These are phyloP conservation scores for Orobanche coerulescens DNA, from an alignment of 257 asterid species.

Conservation along the genomic window DNA sequence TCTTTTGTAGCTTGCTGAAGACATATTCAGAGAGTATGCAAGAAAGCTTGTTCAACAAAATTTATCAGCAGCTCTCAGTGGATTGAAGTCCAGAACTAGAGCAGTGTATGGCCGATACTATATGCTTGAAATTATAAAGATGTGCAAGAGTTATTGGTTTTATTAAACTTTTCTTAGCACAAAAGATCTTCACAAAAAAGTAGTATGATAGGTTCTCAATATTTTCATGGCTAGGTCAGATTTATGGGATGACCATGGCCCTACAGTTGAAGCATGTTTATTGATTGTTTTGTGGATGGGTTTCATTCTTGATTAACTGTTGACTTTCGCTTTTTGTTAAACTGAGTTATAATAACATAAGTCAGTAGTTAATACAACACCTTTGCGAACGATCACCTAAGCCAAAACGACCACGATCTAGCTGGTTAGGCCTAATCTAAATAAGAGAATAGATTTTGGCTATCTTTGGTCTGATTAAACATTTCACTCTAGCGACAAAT, in stretches of 20 bases:
- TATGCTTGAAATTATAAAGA: slow-evolving; percentile 9
- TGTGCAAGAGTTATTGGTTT: slow-evolving; percentile 11
- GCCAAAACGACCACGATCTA: neutral
- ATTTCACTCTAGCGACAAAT: too few relatives aligned
- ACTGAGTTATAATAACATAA: neutral
- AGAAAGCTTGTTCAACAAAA: slow-evolving; percentile 76
- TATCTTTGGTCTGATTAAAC: slow-evolving; percentile 6
- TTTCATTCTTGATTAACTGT: neutral
- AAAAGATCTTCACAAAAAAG: neutral
- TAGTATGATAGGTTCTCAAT: slow-evolving; percentile 10
- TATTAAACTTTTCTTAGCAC: neutral
- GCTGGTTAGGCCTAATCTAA: neutral
- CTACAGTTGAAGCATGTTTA: slow-evolving; percentile 11
- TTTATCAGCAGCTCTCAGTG: slow-evolving; percentile 59
- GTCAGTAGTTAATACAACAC: neutral
- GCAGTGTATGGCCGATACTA: slow-evolving; percentile 38
- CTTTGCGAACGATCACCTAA: neutral
- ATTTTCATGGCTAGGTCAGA: neutral
- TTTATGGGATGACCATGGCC: slow-evolving; percentile 13
- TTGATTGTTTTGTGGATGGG: slow-evolving; percentile 2
- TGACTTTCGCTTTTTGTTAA: neutral
- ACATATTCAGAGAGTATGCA: slow-evolving; percentile 80
- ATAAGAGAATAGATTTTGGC: neutral
- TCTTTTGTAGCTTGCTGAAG: slow-evolving; percentile 71
- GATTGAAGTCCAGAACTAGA: slow-evolving; percentile 74